These are phyloP conservation scores for Penicillium digitatum DNA, from an alignment of 2,329 filamentous ascomycete genomes.

Conservation along the genomic window DNA sequence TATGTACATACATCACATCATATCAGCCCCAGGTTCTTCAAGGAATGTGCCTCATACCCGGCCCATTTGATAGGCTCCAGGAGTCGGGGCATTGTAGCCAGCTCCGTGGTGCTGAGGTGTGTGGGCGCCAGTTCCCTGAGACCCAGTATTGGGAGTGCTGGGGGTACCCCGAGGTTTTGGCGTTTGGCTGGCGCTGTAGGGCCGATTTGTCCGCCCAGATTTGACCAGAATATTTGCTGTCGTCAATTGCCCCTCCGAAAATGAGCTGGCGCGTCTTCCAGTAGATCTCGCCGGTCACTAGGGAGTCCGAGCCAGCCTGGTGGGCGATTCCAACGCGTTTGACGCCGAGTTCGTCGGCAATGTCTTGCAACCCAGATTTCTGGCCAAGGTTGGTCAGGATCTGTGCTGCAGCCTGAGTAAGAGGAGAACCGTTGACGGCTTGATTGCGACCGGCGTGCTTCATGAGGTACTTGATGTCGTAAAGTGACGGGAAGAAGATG, in stretches of 20 bases:
- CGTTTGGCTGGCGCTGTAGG: conserved; percentile 51
- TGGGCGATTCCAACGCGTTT: conserved; percentile 84
- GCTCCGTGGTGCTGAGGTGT: conserved; percentile 50
- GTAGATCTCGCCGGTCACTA: conserved; percentile 90
- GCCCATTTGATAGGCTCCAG: conserved; percentile 63
- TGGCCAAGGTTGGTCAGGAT: conserved; percentile 81
- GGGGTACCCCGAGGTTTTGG: conserved; percentile 53
- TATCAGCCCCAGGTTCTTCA: conserved; percentile 19
- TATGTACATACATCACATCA: conserved; percentile 40
- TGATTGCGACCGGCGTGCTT: conserved; percentile 75
- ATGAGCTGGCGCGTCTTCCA: conserved; percentile 88
- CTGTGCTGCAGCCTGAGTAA: conserved; percentile 63
- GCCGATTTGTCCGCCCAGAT: conserved; percentile 82
- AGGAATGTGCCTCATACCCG: conserved; percentile 26
- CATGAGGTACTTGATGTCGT: conserved; percentile 96
- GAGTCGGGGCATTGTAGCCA: conserved; percentile 65
- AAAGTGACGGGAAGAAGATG: conserved; percentile 87
- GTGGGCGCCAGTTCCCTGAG: conserved; percentile 47
- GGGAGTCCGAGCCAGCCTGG: conserved; percentile 87
- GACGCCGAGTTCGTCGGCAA: conserved; percentile 87
- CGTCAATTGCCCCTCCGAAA: conserved; percentile 75
- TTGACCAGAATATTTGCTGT: conserved; percentile 76
- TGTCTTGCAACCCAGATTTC: conserved; percentile 87
- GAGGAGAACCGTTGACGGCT: conserved; percentile 59
- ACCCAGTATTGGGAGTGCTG: conserved; percentile 63